Evolutionary conservation across 1,139 yeast species (phyloP).

Genomic region (Zhuliangozyma parablackwelliae): DNA sequence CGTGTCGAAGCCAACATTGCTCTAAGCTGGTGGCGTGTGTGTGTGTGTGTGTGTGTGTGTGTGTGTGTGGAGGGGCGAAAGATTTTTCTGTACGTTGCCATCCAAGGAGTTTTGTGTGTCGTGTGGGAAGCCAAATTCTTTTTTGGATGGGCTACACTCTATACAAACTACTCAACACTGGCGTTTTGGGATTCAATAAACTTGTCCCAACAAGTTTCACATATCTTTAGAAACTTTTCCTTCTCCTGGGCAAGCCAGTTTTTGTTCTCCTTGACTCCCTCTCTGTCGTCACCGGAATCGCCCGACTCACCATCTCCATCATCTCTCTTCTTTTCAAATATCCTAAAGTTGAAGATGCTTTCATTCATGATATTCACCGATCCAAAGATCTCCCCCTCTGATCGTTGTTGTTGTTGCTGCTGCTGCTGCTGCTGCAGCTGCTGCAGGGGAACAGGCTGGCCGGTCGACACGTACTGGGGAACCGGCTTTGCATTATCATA

Average conservation of each 20-base stretch:
- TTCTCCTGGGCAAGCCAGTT: slow-evolving; percentile 28
- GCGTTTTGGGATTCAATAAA: slow-evolving; percentile 15
- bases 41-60: too few relatives aligned
- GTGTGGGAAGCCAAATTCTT: too few relatives aligned
- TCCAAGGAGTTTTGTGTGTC: too few relatives aligned
- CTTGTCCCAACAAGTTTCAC: slow-evolving; percentile 56
- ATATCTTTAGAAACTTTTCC: slow-evolving; percentile 46
- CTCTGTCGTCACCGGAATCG: slow-evolving; percentile 1
- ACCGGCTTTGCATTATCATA: slow-evolving; percentile 13
- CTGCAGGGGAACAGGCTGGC: slow-evolving; percentile 6
- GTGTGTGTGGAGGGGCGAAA: too few relatives aligned
- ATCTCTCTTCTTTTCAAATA: slow-evolving; percentile 20
- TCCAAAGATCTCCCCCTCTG: slow-evolving; percentile 34
- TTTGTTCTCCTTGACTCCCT: slow-evolving; percentile 1
- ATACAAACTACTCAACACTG: too few relatives aligned
- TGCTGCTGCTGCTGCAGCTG: slow-evolving; percentile 1
- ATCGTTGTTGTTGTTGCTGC: slow-evolving; percentile 3
- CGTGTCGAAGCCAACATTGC: background rate
- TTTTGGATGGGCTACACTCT: too few relatives aligned
- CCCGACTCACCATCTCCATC: slow-evolving; percentile 1
- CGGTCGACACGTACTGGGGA: slow-evolving; percentile 10
- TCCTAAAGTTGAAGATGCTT: slow-evolving; percentile 38
- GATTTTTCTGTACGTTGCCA: too few relatives aligned
- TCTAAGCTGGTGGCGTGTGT: background rate
- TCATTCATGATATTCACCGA: slow-evolving; percentile 43